phyloP scores from a whole-genome alignment of 345 rosid species.

The Hypericum androsaemum region DNA sequence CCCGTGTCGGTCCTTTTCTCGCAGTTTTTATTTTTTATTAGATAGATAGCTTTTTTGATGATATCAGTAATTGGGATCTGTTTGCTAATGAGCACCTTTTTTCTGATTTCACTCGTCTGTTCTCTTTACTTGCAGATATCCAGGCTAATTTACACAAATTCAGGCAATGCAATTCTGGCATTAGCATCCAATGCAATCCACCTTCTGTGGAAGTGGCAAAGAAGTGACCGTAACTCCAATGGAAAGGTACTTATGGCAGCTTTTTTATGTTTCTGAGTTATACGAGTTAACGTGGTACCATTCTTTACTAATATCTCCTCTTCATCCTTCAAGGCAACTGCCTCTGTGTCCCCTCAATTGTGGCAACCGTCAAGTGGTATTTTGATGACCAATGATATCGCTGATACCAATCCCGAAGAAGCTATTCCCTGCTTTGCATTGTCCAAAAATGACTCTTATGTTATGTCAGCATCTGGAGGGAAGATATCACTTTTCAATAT shows the following conservation, averaged over 20 bases:
- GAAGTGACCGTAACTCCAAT: slow-evolving; percentile 14
- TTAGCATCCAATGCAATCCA: slow-evolving; percentile 25
- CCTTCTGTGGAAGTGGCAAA: slow-evolving; percentile 35
- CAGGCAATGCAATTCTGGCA: slow-evolving; percentile 33
- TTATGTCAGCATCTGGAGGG: slow-evolving; percentile 37
- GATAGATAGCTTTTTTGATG: too few species aligned
- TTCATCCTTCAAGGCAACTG: slow-evolving; percentile 24
- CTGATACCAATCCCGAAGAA: slow-evolving; percentile 14
- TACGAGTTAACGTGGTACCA: too few species aligned
- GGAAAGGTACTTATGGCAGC: slow-evolving; percentile 23
- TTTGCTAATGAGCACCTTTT: too few species aligned
- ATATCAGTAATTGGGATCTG: too few species aligned
- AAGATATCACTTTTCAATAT: slow-evolving; percentile 34
- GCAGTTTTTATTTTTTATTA: too few species aligned
- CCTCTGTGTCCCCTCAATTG: slow-evolving; percentile 24
- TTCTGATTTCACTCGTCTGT: neutral
- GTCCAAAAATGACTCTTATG: slow-evolving; percentile 35
- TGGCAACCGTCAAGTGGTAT: slow-evolving; percentile 17
- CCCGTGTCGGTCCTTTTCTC: too few species aligned
- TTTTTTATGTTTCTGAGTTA: neutral
- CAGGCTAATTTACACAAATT: slow-evolving; percentile 31
- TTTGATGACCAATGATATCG: slow-evolving; percentile 31
- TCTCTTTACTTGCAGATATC: slow-evolving; percentile 19
- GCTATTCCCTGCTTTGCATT: slow-evolving; percentile 28
- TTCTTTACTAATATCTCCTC: neutral